Base-by-base conservation (phyloP, 2,329 filamentous ascomycete genomes). In the Colletotrichum acutatum region DNA sequence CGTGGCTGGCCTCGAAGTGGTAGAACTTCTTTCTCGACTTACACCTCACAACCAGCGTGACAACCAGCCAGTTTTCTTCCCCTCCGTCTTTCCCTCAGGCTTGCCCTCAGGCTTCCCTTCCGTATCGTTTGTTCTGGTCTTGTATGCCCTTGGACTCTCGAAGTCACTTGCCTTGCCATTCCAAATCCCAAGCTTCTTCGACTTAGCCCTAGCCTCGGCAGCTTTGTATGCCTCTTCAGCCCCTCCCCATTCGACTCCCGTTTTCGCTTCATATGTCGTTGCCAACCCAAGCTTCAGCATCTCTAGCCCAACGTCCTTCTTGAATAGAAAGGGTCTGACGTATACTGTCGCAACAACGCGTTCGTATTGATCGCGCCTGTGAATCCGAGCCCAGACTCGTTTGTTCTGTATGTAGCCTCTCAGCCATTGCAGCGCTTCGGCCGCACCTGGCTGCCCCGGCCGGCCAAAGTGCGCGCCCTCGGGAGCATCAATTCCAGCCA, bases 231-330 rank as follows among this genome's bases (percentile, higher is more conserved):
- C 82, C 60, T 86, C 84, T 77, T 91, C 90, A 68, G 89, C 85
- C 0, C 91, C 90, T 28, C 97, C 97, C 86, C 97, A 99, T 80
- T 98, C 97, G 24, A 90, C 93, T 3, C 96, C 97, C 5, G 87
- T 89, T 83, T 97, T 98, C 32, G 95, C 96, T 84, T 98, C 97
- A 81, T 98, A 99, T 3, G 97, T 93, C 2, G 95, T 98, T 53
- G 96, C 97, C 75, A 97, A 84, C 0, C 97, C 97, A 26, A 85
- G 88, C 83, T 91, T 94, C 74, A 99, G 84, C 95, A 99, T 97
- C 82, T 97, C 93, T 74, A 95, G 84, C 3, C 96, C 95, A 5
- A 99, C 93, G 81, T 99, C 95, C 71, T 89, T 90, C 76, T 91
- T 91, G 72, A 94, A 87, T 11, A 94, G 82, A 77, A 91, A 89